Base-by-base conservation (phyloP, 257 asterid genomes). In the Scutellaria galericulata region DNA sequence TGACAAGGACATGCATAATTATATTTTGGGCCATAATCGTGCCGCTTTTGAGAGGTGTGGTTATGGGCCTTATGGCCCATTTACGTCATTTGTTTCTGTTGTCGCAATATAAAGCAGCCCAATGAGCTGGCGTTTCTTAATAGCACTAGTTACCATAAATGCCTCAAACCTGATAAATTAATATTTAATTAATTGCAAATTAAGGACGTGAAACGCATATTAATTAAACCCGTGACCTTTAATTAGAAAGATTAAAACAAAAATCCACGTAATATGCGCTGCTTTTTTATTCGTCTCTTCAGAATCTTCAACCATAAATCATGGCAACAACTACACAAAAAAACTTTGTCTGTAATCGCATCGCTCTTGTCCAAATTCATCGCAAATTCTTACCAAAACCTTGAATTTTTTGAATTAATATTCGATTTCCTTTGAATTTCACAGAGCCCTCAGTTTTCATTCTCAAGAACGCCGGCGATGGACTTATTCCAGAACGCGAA, bases 401-500 rank as follows among this genome's bases (percentile, higher is more conserved):
- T 9, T 13, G 4, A 5, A 9, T 14, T 10, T 44, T 54, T n/a
- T 27, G 27, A 24, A 6, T 70, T 47, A 14, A 67, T 2, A 4
- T 0, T 42, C 2, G 9, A 1, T 48, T 14, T 15, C 50, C 20
- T 31, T 0, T 0, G 52, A 57, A 47, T 57, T 65, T 11, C 11
- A 35, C 85, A 73, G 83, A 73, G 74, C 57, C 41, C 60, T 9
- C 2, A 61, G 31, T 56, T 50, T 11, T 44, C 81, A 45, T 59
- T 64, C 60, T 37, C 70, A 6, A 76, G 78, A 67, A 68, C 81
- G 5, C 22, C 91, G 9, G 88, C 89, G 13, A 92, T 92, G 96
- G 96, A 92, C 27, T 24, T 83, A 0, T 92, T 92, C 83, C 71
- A 64, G 27, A 80, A 80, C 66, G 93, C 96, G 0, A 86, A 81